phyloP scores from a whole-genome alignment of 1,284 basidiomycete species.

The Leccinum pachyderme region DNA sequence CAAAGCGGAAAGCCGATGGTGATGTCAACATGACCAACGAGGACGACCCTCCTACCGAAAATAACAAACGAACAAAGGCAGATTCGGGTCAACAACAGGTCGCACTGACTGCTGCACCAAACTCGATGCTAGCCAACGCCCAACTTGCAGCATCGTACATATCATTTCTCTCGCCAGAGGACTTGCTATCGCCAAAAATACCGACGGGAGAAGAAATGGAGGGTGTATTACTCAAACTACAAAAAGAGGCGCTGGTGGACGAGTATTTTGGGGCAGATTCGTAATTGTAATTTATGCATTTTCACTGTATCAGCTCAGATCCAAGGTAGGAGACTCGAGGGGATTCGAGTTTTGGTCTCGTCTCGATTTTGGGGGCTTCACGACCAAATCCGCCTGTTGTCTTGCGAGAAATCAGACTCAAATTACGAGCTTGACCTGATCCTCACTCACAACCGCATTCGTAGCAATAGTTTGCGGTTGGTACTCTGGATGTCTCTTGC shows the following conservation, averaged over 20 bases:
- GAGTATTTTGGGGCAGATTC: constrained; percentile 61
- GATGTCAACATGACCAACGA: constrained; percentile 38
- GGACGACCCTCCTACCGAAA: constrained; percentile 15
- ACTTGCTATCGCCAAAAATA: constrained; percentile 73
- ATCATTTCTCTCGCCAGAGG: constrained; percentile 70
- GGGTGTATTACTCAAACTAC: constrained; percentile 66
- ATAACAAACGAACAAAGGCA: constrained; percentile 22
- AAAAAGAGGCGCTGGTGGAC: constrained; percentile 82
- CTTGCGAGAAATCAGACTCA: constrained; percentile 40
- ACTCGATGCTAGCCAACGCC: constrained; percentile 45
- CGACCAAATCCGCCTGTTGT: constrained; percentile 65
- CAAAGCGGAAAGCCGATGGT: constrained; percentile 54
- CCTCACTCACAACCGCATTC: constrained; percentile 67
- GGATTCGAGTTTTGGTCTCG: constrained; percentile 21
- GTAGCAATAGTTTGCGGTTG: constrained; percentile 71
- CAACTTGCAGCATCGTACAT: constrained; percentile 68
- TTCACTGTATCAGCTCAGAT: constrained; percentile 13
- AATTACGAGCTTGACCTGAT: background rate
- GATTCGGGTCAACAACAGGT: constrained; percentile 7
- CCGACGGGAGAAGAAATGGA: constrained; percentile 81
- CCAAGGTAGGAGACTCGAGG: constrained; percentile 18
- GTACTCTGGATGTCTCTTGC: constrained; percentile 67
- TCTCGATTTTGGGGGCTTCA: constrained; percentile 44
- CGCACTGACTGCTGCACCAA: constrained; percentile 18
- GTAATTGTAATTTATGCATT: constrained; percentile 17